Conservation (phyloP, 1,284 basidiomycete species). For the Neotropicomus parvogracilis region DNA sequence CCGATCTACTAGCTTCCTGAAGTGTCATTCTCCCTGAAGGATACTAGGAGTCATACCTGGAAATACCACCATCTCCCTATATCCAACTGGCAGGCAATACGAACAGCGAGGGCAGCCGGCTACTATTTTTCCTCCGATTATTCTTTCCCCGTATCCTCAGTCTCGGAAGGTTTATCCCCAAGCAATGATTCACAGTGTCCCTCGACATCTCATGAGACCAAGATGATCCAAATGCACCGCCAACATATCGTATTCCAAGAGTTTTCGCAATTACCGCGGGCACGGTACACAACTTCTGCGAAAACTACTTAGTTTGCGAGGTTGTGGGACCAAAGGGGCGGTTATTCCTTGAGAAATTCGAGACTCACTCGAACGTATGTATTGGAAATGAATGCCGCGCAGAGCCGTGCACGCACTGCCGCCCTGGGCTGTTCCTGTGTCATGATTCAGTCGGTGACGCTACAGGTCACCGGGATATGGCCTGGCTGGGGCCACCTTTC, state of each 20-base stretch:
- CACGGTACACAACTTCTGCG: neutral
- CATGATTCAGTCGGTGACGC: neutral
- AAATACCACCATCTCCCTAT: no score
- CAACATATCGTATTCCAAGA: neutral
- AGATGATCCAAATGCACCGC: neutral
- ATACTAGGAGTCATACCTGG: no score
- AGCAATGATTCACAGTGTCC: neutral
- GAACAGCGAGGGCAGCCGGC: neutral
- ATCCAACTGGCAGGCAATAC: no score
- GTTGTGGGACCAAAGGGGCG: conserved; percentile 3
- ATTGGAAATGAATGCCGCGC: neutral
- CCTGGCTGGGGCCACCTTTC: no score
- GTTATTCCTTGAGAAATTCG: neutral
- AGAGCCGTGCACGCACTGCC: neutral
- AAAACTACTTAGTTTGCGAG: neutral
- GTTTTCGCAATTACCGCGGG: neutral
- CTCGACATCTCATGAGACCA: neutral
- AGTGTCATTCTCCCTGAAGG: no score
- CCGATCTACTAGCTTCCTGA: no score
- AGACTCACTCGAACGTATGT: neutral
- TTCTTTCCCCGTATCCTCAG: neutral
- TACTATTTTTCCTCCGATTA: neutral
- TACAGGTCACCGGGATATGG: no score
- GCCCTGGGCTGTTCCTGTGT: neutral
- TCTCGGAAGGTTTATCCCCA: neutral